Evolutionary conservation across 768 basidiomycete species (phyloP), one percentile per base, ranked within the genome.

Genomic region (Artomyces pyxidatus): DNA sequence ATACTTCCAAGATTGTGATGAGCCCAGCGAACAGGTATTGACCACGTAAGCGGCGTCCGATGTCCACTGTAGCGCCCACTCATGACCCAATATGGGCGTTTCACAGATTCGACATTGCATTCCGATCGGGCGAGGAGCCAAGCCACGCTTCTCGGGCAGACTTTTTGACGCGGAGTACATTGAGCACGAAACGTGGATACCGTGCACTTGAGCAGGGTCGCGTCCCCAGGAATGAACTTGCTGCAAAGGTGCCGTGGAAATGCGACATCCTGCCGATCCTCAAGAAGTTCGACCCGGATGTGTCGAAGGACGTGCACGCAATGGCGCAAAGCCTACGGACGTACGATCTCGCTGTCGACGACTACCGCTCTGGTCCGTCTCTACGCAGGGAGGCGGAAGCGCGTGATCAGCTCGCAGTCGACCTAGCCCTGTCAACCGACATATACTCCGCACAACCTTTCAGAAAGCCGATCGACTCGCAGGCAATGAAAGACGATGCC

Each of bases 41-140:
- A 89, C 83, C 23, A 73, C 70, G 88, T 89, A 55, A 55, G 68
- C 44, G 8, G 27, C 6, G 26, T 16, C 19, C 32, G 14, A 35
- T 35, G 32, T 35, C 41, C 28, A 47, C 14, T 48, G 10, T 38
- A 30, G 27, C 27, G 27, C 35, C 22, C 29, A 42, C 23, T 21
- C 35, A 28, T 37, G 3, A 26, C 19, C 19, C 46, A 21, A 40
- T 6, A n/a, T 26, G 21, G 32, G 10, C 46, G 45, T 23, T 37
- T 0, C 44, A 22, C 50, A 88, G 88, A 12, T 79, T 74, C 51
- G 88, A 91, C 58, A 61, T 85, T 22, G 69, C 76, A 3, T 76
- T 81, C 54, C 71, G 74, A 27, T 66, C 77, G 17, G 76, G 76
- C 9, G 68, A 72, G 10, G 76, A 78, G 52, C 76, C 77, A 1